phyloP scores from a whole-genome alignment of 208 protist genomes.

The Trypanosoma rangeli region DNA sequence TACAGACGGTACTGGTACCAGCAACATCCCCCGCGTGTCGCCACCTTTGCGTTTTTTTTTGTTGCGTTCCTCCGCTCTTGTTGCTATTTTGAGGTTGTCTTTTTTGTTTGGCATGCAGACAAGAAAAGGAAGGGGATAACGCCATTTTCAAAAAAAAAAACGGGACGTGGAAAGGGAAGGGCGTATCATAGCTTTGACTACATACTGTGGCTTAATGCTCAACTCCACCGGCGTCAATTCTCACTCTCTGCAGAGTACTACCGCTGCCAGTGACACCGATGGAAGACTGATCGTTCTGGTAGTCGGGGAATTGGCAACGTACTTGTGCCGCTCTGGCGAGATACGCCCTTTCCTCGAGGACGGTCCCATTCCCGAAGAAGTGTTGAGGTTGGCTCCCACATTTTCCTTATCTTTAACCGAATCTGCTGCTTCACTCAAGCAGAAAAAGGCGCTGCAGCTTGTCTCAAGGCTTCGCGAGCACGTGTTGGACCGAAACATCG shows the following conservation, averaged over 20 bases:
- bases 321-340: conserved; percentile 28
- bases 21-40: background rate
- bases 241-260: background rate
- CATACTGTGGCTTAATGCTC: background rate
- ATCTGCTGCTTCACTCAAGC: background rate
- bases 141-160: background rate
- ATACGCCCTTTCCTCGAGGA: conserved; percentile 19
- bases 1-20: background rate
- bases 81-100: background rate
- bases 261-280: conserved; percentile 9
- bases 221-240: background rate
- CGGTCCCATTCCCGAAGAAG: conserved; percentile 33
- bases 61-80: background rate
- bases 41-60: background rate
- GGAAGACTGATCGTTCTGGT: conserved; percentile 16
- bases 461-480: conserved; percentile 33
- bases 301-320: conserved; percentile 16
- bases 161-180: background rate
- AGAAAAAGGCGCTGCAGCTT: conserved; percentile 5
- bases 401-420: background rate
- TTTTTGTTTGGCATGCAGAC: background rate
- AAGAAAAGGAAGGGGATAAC: background rate
- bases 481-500: conserved; percentile 29
- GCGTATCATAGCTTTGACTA: background rate
- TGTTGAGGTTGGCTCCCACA: conserved; percentile 2